Conservation (phyloP, 2,329 filamentous ascomycete species). For the Alternaria atra region DNA sequence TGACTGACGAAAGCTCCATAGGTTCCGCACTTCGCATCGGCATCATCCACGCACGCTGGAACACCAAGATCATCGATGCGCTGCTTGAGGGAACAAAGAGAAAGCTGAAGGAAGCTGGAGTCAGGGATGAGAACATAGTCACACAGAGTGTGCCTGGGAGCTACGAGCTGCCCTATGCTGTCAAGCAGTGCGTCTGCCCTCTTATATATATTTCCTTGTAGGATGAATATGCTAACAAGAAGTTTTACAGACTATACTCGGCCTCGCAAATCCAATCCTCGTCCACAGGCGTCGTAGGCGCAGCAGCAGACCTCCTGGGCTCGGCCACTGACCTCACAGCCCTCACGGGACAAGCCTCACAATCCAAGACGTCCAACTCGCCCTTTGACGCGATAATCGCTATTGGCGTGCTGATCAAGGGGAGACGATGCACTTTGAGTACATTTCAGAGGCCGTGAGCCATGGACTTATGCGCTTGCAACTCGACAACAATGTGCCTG, state of each 20-base stretch:
- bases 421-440: conserved; percentile 99
- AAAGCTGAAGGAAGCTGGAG: conserved; percentile 79
- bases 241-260: conserved; percentile 72
- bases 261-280: conserved; percentile 84
- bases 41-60: conserved; percentile 97
- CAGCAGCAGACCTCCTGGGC: conserved; percentile 79
- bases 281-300: conserved; percentile 63
- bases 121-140: conserved; percentile 87
- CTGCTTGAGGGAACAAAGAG: conserved; percentile 83
- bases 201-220: background rate
- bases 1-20: conserved; percentile 30
- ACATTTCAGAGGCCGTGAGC: conserved; percentile 90
- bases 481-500: conserved; percentile 85
- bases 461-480: conserved; percentile 95
- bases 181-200: conserved; percentile 73
- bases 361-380: conserved; percentile 37
- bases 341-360: conserved; percentile 32
- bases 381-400: conserved; percentile 95
- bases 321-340: conserved; percentile 68
- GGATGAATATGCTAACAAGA: conserved; percentile 9
- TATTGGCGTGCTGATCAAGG: conserved; percentile 96
- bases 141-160: conserved; percentile 90
- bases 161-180: conserved; percentile 92
- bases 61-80: conserved; percentile 84
- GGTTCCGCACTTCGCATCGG: conserved; percentile 78